Percentiles rank a stretch among this genome's conserved stretches.
phyloP scores from a whole-genome alignment of 2,329 filamentous ascomycete genomes.

The Lasiodiplodia sp. region DNA sequence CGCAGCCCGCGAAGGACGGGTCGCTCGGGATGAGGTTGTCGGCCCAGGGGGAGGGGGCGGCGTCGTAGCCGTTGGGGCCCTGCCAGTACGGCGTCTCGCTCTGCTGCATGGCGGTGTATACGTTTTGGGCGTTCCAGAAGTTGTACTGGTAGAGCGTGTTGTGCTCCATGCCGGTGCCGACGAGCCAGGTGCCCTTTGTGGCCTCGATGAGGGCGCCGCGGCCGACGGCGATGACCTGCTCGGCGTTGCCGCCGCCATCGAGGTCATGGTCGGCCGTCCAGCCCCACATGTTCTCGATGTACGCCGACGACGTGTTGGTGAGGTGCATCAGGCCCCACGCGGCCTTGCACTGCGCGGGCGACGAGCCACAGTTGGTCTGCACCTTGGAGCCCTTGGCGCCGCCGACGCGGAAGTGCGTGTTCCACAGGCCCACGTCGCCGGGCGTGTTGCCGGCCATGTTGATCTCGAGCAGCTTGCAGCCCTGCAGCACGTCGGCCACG shows the following conservation, averaged over 20 bases:
- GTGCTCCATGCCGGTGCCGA: conserved; percentile 62
- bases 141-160: conserved; percentile 63
- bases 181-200: conserved; percentile 60
- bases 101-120: conserved; percentile 61
- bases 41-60: conserved; percentile 52
- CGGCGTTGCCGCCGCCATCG: conserved; percentile 37
- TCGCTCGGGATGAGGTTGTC: conserved; percentile 42
- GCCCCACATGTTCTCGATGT: conserved; percentile 64
- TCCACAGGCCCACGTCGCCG: conserved; percentile 57
- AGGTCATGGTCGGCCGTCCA: conserved; percentile 64
- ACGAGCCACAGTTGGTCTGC: conserved; percentile 40
- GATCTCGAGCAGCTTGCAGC: conserved; percentile 50
- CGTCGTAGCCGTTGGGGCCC: conserved; percentile 35
- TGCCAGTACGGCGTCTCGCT: conserved; percentile 63
- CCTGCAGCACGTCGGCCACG: conserved; percentile 25
- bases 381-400: conserved; percentile 43
- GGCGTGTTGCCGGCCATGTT: conserved; percentile 54
- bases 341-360: conserved; percentile 41
- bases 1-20: conserved; percentile 39
- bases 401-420: conserved; percentile 46
- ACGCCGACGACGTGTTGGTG: conserved; percentile 54
- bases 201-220: conserved; percentile 59
- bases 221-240: conserved; percentile 54
- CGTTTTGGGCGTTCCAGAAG: conserved; percentile 57
- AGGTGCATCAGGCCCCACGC: conserved; percentile 56